Evolutionary conservation across 2,329 filamentous ascomycete species (phyloP).

Genomic region (Blumeriella jaapii): DNA sequence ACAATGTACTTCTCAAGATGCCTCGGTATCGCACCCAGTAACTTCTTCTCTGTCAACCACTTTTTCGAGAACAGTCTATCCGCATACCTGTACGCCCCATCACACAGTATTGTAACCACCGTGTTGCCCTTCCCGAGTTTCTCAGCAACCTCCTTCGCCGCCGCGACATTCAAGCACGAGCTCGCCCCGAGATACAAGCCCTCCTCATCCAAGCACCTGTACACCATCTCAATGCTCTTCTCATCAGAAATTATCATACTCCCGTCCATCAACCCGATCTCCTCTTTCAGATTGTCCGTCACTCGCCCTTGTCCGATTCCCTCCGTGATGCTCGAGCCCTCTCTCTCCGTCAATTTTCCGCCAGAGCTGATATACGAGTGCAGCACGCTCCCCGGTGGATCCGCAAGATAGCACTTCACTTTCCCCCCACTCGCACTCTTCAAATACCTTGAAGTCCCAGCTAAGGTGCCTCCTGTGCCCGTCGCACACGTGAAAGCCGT

Average conservation of each 20-base stretch:
- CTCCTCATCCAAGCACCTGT: conserved; percentile 89
- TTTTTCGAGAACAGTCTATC: conserved; percentile 84
- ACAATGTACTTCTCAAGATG: conserved; percentile 91
- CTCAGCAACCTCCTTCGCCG: conserved; percentile 86
- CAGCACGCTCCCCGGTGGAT: conserved; percentile 86
- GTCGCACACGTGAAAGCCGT: conserved; percentile 95
- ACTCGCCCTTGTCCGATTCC: conserved; percentile 94
- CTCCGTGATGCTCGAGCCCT: conserved; percentile 86
- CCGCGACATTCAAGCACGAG: conserved; percentile 88
- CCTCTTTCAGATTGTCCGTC: conserved; percentile 85
- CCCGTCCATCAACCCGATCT: conserved; percentile 75
- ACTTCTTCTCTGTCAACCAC: conserved; percentile 80
- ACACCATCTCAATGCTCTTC: conserved; percentile 96
- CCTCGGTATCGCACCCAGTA: conserved; percentile 71
- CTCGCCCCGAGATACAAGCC: conserved; percentile 91
- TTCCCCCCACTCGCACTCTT: conserved; percentile 69
- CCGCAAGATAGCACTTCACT: conserved; percentile 82
- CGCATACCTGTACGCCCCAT: conserved; percentile 95
- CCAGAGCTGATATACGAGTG: conserved; percentile 85
- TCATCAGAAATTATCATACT: conserved; percentile 79
- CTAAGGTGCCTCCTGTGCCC: conserved; percentile 83
- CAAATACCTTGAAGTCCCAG: conserved; percentile 76
- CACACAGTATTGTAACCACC: conserved; percentile 86
- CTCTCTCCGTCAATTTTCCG: conserved; percentile 69
- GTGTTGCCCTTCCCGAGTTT: conserved; percentile 80